Percentiles rank a stretch among this genome's conserved stretches.
Evolutionary conservation across 495 filamentous ascomycete species (phyloP).

Genomic region (Annulohypoxylon maeteangense): DNA sequence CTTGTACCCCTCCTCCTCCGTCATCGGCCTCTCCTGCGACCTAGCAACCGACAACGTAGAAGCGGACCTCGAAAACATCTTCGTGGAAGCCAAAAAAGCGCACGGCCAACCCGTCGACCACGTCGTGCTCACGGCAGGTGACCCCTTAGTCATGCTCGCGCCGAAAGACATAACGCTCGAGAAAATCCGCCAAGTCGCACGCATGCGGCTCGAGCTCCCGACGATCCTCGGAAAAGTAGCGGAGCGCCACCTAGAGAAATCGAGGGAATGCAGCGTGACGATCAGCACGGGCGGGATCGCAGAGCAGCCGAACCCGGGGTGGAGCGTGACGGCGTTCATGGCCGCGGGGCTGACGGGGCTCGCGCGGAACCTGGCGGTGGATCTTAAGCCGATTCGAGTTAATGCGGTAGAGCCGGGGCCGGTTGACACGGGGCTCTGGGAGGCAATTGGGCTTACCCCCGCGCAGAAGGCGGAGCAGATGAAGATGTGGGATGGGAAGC

Average conservation of each 20-base stretch:
- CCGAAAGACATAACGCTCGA: constrained; percentile 55
- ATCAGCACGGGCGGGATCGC: constrained; percentile 64
- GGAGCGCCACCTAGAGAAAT: not conserved
- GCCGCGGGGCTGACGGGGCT: constrained; percentile 56
- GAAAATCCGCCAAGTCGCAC: constrained; percentile 51
- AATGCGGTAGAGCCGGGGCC: constrained; percentile 67
- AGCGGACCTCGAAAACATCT: constrained; percentile 57
- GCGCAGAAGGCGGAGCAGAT: constrained; percentile 48
- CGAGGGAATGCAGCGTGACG: constrained; percentile 57
- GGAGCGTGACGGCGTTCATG: constrained; percentile 56
- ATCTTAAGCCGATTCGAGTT: constrained; percentile 67
- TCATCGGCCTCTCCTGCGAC: constrained; percentile 61
- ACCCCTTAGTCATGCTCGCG: constrained; percentile 51
- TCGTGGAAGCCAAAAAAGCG: constrained; percentile 48
- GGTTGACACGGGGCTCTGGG: constrained; percentile 65
- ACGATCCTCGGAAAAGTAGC: not conserved
- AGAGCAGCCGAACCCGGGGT: constrained; percentile 58
- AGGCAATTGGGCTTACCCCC: constrained; percentile 34
- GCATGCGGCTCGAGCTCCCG: constrained; percentile 45
- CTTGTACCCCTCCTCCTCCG: constrained; percentile 40
- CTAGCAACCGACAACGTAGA: constrained; percentile 60
- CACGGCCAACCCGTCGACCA: constrained; percentile 62
- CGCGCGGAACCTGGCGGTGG: constrained; percentile 64
- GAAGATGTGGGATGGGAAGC: constrained; percentile 26
- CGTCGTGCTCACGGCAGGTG: constrained; percentile 69